A percentile compares a stretch with the other conserved stretches of the same genome.
Evolutionary conservation across 164 flowering plant species (phyloP).

Genomic region (Brasenia schreberi): DNA sequence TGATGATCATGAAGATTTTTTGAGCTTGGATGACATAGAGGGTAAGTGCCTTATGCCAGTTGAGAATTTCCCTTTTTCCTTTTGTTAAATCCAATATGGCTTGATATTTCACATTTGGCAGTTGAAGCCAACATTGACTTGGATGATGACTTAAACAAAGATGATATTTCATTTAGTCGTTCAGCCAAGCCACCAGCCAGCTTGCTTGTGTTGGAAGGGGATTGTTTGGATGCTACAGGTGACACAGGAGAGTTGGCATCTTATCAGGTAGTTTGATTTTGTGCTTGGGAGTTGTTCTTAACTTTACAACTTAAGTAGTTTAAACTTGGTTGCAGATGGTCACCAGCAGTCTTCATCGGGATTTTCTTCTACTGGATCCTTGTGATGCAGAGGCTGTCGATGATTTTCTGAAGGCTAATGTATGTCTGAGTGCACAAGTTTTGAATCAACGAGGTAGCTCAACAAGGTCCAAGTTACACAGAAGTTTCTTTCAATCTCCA

Average conservation of each 20-base stretch:
- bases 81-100: background rate
- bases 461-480: slow-evolving; percentile 28
- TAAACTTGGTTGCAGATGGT: slow-evolving; percentile 50
- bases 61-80: background rate
- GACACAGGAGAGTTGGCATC: slow-evolving; percentile 80
- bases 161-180: slow-evolving; percentile 20
- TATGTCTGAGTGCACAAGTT: slow-evolving; percentile 18
- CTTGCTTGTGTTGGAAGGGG: slow-evolving; percentile 91
- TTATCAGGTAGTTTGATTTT: slow-evolving; percentile 52
- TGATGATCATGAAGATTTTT: slow-evolving; percentile 53
- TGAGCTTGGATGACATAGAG: slow-evolving; percentile 67
- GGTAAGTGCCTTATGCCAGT: slow-evolving; percentile 24
- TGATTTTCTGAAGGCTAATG: slow-evolving; percentile 29
- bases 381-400: slow-evolving; percentile 61
- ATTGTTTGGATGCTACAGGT: slow-evolving; percentile 68
- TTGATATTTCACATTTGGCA: slow-evolving; percentile 18
- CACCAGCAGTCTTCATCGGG: slow-evolving; percentile 50
- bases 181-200: slow-evolving; percentile 83
- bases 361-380: slow-evolving; percentile 83
- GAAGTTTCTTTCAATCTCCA: slow-evolving; percentile 49
- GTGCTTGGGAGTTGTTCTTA: no score
- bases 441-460: slow-evolving; percentile 25
- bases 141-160: slow-evolving; percentile 24
- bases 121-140: slow-evolving; percentile 64
- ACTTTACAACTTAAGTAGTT: no score